Conservation (phyloP, 495 filamentous ascomycete species). For the Pyrenula massariospora region DNA sequence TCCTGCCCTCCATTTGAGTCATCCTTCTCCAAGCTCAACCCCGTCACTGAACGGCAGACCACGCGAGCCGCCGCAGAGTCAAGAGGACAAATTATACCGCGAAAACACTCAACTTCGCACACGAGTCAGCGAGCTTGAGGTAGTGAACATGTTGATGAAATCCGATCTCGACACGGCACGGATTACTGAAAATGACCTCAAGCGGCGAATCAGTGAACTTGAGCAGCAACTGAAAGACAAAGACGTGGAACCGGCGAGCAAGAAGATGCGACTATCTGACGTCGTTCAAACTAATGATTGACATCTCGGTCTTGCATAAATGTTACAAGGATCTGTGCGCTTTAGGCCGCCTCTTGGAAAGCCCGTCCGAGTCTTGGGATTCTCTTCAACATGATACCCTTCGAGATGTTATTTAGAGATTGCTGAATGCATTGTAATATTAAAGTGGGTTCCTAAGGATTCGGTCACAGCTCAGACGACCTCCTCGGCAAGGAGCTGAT, state of each 20-base stretch:
- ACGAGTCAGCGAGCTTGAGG: conserved; percentile 82
- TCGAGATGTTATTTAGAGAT: not conserved
- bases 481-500: too few species aligned
- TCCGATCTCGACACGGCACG: conserved; percentile 63
- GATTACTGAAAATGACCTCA: conserved; percentile 69
- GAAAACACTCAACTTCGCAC: conserved; percentile 77
- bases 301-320: too few species aligned
- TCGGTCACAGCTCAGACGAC: too few species aligned
- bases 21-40: conserved; percentile 56
- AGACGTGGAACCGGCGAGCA: not conserved
- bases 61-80: conserved; percentile 64
- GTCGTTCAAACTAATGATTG: not conserved
- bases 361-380: too few species aligned
- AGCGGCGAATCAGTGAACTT: conserved; percentile 67
- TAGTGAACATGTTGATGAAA: conserved; percentile 64
- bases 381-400: not conserved
- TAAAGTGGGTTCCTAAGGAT: too few species aligned
- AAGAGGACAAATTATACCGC: conserved; percentile 58
- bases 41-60: conserved; percentile 67
- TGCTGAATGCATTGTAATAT: not conserved
- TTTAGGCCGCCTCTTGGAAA: too few species aligned
- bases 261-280: not conserved
- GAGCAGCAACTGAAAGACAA: conserved; percentile 48
- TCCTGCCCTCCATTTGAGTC: conserved; percentile 37
- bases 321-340: too few species aligned